Evolutionary conservation across 495 filamentous ascomycete genomes (phyloP), one percentile per base, ranked within the genome.

Genomic region (Symbiotaphrina buchneri): DNA sequence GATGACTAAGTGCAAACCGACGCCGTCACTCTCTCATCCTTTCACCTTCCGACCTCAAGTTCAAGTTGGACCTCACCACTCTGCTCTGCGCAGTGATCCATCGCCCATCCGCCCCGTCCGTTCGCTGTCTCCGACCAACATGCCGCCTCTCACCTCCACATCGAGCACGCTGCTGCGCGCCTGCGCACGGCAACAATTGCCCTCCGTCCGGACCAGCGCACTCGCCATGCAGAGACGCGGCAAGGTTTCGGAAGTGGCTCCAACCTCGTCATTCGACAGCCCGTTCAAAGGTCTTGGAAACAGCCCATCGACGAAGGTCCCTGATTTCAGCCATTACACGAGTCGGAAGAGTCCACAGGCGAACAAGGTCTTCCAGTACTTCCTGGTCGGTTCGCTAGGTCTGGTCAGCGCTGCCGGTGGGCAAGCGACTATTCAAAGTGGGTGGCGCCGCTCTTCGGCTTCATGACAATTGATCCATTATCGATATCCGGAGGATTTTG

Each of bases 401-500:
- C 68, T 83, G 45, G 66, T 91, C 49, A 65, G 72, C 21, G 85
- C 84, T 26, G 74, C 85, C 39, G 90, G 85, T 42, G 90, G 87
- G 40, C 95, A 99, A 71, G 74, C 71, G 35, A 94, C 84, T 36
- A 79, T 99, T 42, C 77, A 92, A 69, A 83, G 87, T 95, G 64
- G 43, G 74, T 62, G 35, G 10, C 31, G 4, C 13, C 2, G 20
- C 4, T 18, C 13, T 11, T 13, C 6, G 29, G 10, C 14, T 11
- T 31, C 18, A 5, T 29, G 27, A 13, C 5, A 29, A 11, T 29
- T 8, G 27, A 13, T 5, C 5, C 11, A 16, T 5, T 29, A 5
- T 5, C 17, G 7, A 41, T 32, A 26, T 13, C 22, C 21, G 15
- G 18, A 32, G 28, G 34, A 34, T 44, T 36, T 34, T 26, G 14